These are phyloP conservation scores for Ceratorhiza oryzae-sativae DNA, from an alignment of 1,284 basidiomycete species.

Conservation along the genomic window DNA sequence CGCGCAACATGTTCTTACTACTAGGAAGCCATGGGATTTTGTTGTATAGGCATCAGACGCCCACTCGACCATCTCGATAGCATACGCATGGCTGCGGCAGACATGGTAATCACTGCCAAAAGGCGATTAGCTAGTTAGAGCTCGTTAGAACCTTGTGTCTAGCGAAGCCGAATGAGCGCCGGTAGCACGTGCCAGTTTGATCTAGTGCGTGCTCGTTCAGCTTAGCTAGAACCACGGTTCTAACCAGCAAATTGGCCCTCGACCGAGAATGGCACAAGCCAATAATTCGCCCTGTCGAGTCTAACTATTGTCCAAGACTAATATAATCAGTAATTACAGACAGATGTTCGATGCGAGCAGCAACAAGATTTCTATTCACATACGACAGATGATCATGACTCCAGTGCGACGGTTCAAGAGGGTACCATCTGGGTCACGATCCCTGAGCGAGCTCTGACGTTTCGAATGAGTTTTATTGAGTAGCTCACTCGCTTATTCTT, in stretches of 20 bases:
- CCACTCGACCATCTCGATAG: slow-evolving; percentile 3
- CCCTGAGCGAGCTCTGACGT: no score
- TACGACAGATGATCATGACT: neutral
- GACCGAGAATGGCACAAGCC: no score
- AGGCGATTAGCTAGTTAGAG: no score
- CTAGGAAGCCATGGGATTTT: neutral
- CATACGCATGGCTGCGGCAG: neutral
- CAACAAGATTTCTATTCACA: neutral
- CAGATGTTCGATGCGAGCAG: neutral
- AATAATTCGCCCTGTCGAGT: neutral
- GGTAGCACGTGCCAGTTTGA: no score
- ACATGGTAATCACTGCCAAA: no score
- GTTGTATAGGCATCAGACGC: neutral
- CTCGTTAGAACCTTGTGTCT: no score
- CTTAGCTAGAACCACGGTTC: no score
- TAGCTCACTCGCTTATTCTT: neutral
- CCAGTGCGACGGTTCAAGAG: neutral
- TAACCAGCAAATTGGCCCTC: no score
- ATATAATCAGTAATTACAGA: neutral
- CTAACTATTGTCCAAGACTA: neutral
- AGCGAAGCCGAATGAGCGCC: no score
- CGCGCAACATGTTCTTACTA: neutral
- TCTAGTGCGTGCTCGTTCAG: no score
- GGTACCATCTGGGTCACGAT: neutral
- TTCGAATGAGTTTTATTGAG: neutral